Conservation (phyloP, 1,284 basidiomycete species). For the Mycena citricolor region DNA sequence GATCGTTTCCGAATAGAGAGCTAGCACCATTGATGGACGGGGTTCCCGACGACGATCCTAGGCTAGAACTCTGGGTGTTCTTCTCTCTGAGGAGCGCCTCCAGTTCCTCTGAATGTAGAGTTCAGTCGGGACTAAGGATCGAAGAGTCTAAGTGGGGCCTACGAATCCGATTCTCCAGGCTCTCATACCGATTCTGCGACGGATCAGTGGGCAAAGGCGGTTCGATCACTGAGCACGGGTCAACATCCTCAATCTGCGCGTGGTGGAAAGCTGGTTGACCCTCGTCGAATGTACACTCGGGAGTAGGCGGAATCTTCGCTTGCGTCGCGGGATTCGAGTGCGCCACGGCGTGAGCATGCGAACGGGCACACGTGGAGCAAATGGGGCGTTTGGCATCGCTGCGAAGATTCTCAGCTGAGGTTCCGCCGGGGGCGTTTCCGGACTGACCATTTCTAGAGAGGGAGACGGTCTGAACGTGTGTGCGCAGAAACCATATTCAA, state of each 20-base stretch:
- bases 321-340: constrained; percentile 53
- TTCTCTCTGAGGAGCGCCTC: constrained; percentile 50
- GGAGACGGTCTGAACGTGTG: constrained; percentile 15
- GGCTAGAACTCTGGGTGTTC: constrained; percentile 27
- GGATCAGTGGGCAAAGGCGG: constrained; percentile 39
- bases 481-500: constrained; percentile 6
- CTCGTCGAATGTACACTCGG: constrained; percentile 72
- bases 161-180: constrained; percentile 67
- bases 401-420: constrained; percentile 4
- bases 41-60: constrained; percentile 11
- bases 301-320: constrained; percentile 44
- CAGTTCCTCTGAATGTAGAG: constrained; percentile 54
- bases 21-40: constrained; percentile 7
- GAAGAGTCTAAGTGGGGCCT: constrained; percentile 29
- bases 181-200: constrained; percentile 59
- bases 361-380: constrained; percentile 67
- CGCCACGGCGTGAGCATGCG: constrained; percentile 59
- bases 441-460: constrained; percentile 68
- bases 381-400: constrained; percentile 66
- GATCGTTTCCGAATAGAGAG: too few species aligned
- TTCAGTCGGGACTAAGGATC: constrained; percentile 11
- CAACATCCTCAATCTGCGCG: constrained; percentile 2
- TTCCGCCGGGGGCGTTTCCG: too few species aligned
- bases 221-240: constrained; percentile 38
- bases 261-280: constrained; percentile 30